Evolutionary conservation across 2,329 filamentous ascomycete species (phyloP).

Genomic region (Venturia effusa): DNA sequence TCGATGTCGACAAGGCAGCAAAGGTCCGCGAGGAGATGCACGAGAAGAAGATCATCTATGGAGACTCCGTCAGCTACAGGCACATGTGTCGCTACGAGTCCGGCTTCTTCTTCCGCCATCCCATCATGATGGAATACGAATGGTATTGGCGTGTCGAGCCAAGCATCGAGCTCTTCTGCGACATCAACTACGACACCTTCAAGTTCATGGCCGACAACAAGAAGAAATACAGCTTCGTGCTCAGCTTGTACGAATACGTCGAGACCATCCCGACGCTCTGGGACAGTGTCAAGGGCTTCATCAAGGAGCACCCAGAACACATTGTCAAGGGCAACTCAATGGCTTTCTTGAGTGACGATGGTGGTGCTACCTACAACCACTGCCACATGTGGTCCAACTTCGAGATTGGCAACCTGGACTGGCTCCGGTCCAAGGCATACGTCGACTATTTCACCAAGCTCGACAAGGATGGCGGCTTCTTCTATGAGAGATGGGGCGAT

Average conservation of each 20-base stretch:
- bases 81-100: constrained; percentile 99
- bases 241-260: constrained; percentile 91
- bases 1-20: constrained; percentile 86
- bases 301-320: constrained; percentile 80
- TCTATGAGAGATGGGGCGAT: constrained; percentile 98
- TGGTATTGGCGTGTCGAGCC: constrained; percentile 99
- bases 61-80: constrained; percentile 90
- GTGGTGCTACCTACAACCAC: constrained; percentile 85
- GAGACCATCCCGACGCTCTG: constrained; percentile 95
- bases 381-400: constrained; percentile 99
- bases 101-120: constrained; percentile 97
- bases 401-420: constrained; percentile 86
- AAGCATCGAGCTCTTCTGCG: constrained; percentile 91
- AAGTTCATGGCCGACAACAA: constrained; percentile 89
- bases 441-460: constrained; percentile 82
- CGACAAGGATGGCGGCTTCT: constrained; percentile 89
- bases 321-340: constrained; percentile 76
- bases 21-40: constrained; percentile 92
- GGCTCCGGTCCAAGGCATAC: constrained; percentile 84
- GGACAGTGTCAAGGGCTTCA: constrained; percentile 93
- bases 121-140: constrained; percentile 89
- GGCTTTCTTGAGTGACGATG: constrained; percentile 84
- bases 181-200: constrained; percentile 93
- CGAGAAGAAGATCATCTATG: constrained; percentile 92
- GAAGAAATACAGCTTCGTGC: constrained; percentile 96